Evolutionary conservation across 352 stramenopile genomes (phyloP).

Genomic region (Phytophthora sp.): DNA sequence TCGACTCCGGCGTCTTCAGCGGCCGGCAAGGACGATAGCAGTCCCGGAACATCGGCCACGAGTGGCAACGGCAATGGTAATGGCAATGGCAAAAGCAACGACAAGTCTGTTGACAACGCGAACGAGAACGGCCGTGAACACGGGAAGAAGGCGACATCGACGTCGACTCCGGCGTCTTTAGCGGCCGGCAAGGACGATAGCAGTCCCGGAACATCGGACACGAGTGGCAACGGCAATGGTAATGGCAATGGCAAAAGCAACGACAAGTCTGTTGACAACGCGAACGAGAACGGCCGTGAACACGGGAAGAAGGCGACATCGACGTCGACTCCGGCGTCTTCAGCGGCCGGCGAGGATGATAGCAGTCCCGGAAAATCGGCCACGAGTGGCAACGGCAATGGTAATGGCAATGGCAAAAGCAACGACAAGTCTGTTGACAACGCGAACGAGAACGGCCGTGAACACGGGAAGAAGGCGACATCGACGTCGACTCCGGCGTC

Average conservation of each 20-base stretch:
- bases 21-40: not conserved
- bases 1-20: not conserved
- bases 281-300: not conserved
- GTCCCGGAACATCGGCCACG: no score
- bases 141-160: no score
- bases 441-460: not conserved
- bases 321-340: not conserved
- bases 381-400: not conserved
- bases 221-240: not conserved
- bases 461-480: no score
- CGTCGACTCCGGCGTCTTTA: not conserved
- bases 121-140: not conserved
- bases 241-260: not conserved
- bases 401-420: not conserved
- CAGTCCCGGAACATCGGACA: not conserved
- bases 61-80: not conserved
- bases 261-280: not conserved
- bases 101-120: not conserved
- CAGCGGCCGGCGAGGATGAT: not conserved
- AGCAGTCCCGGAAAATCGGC: not conserved
- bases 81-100: not conserved
- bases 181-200: not conserved
- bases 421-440: conserved; percentile 1
- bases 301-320: no score
- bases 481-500: no score